phyloP scores from a whole-genome alignment of 1,284 basidiomycete species.

The Peniophora sp. region DNA sequence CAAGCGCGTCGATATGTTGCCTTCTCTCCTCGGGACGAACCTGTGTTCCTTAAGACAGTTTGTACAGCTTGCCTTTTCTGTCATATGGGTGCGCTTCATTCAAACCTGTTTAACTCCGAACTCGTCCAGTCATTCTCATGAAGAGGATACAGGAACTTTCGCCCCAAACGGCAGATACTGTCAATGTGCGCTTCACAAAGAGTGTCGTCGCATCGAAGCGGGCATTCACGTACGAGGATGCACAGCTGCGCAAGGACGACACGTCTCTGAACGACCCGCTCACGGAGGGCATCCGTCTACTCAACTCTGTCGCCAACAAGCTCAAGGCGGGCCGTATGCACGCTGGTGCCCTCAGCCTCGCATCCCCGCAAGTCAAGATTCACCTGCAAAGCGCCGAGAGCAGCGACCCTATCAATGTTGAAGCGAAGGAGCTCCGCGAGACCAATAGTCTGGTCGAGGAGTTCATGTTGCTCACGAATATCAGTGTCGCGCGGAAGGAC shows the following conservation, averaged over 20 bases:
- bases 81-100: constrained; percentile 75
- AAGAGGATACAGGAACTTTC: constrained; percentile 65
- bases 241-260: constrained; percentile 92
- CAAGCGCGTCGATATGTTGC: constrained; percentile 99
- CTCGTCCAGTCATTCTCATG: too few relatives aligned
- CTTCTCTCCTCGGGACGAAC: constrained; percentile 90
- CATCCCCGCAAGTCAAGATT: constrained; percentile 97
- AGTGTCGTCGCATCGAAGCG: constrained; percentile 96
- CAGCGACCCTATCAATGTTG: constrained; percentile 94
- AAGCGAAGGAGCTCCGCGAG: constrained; percentile 89
- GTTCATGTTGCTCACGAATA: constrained; percentile 98
- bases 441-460: constrained; percentile 98
- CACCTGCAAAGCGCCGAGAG: constrained; percentile 90
- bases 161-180: constrained; percentile 73
- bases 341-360: constrained; percentile 93
- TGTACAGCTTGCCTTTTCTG: constrained; percentile 95
- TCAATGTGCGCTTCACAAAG: constrained; percentile 89
- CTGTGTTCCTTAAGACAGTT: constrained; percentile 90
- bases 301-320: constrained; percentile 85
- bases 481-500: constrained; percentile 88
- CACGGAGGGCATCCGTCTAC: constrained; percentile 83
- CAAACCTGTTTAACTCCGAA: neutral
- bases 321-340: constrained; percentile 85
- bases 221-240: constrained; percentile 97
- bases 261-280: constrained; percentile 76